A percentile compares a stretch with the other conserved stretches of the same genome.
Conservation (phyloP, 768 basidiomycete species). For the Ramaria sp. region DNA sequence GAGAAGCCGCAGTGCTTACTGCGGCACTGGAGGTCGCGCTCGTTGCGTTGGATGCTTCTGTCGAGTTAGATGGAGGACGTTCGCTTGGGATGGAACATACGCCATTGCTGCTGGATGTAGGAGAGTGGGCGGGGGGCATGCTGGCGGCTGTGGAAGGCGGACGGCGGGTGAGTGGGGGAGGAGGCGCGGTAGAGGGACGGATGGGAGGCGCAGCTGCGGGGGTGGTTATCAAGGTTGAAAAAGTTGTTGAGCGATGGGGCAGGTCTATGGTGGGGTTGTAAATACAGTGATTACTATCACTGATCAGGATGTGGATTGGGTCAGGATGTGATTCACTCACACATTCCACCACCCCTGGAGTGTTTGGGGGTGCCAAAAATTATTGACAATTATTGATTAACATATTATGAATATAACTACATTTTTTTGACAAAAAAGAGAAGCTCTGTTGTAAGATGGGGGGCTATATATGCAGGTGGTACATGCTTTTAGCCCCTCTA, state of each 20-base stretch:
- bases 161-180: conserved; percentile 45
- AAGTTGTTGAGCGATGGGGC: conserved; percentile 56
- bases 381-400: too few relatives aligned
- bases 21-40: conserved; percentile 71
- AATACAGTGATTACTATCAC: background rate
- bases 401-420: too few relatives aligned
- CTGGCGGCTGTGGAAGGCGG: conserved; percentile 61
- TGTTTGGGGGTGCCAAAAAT: too few relatives aligned
- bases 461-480: too few relatives aligned
- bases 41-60: conserved; percentile 60
- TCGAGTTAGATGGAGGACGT: conserved; percentile 70
- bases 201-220: conserved; percentile 67
- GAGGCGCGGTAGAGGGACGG: conserved; percentile 53
- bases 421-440: too few relatives aligned
- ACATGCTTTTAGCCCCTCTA: too few relatives aligned
- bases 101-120: conserved; percentile 52
- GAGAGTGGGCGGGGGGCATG: conserved; percentile 73
- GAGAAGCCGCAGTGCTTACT: conserved; percentile 53
- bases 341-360: too few relatives aligned
- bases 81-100: conserved; percentile 69
- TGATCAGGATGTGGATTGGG: too few relatives aligned
- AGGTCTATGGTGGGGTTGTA: conserved; percentile 35
- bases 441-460: too few relatives aligned
- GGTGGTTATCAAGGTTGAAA: conserved; percentile 71
- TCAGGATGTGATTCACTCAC: too few relatives aligned